Percentiles rank a stretch among this genome's conserved stretches.
phyloP scores from a whole-genome alignment of 2,329 filamentous ascomycete species.

The Zarea fungicola region DNA sequence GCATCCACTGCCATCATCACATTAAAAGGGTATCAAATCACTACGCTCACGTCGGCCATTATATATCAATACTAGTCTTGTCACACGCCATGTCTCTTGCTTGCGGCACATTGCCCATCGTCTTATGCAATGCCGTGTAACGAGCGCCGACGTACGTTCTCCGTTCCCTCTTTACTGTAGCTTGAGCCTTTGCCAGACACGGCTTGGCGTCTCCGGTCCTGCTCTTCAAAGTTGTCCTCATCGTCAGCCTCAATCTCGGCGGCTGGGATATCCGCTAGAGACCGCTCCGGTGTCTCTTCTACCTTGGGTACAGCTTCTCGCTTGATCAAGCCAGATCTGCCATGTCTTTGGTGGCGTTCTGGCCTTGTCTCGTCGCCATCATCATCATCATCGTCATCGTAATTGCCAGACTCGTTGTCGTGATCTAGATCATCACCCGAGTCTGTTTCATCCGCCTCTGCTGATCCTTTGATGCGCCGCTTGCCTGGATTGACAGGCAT shows the following conservation, averaged over 20 bases:
- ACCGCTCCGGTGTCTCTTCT: slow-evolving; percentile 20
- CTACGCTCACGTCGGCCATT: background rate
- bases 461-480: slow-evolving; percentile 9
- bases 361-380: slow-evolving; percentile 33
- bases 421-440: slow-evolving; percentile 18
- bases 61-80: background rate
- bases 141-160: slow-evolving; percentile 2
- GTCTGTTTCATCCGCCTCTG: slow-evolving; percentile 11
- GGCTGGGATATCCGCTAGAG: slow-evolving; percentile 30
- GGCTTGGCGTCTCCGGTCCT: background rate
- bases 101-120: too few relatives aligned
- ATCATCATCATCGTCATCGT: slow-evolving; percentile 31
- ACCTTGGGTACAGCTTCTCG: slow-evolving; percentile 22
- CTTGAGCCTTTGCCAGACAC: slow-evolving; percentile 3
- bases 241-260: slow-evolving; percentile 41
- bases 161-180: slow-evolving; percentile 7
- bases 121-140: background rate
- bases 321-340: slow-evolving; percentile 35
- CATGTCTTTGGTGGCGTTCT: slow-evolving; percentile 24
- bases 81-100: background rate
- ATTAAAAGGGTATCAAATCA: slow-evolving; percentile 7
- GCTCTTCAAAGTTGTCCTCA: slow-evolving; percentile 29
- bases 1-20: background rate
- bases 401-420: slow-evolving; percentile 22
- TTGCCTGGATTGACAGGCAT: slow-evolving; percentile 14